A percentile compares a stretch with the other conserved stretches of the same genome.
Evolutionary conservation across 2,329 filamentous ascomycete species (phyloP).

Genomic region (Diplocarpon rosae): DNA sequence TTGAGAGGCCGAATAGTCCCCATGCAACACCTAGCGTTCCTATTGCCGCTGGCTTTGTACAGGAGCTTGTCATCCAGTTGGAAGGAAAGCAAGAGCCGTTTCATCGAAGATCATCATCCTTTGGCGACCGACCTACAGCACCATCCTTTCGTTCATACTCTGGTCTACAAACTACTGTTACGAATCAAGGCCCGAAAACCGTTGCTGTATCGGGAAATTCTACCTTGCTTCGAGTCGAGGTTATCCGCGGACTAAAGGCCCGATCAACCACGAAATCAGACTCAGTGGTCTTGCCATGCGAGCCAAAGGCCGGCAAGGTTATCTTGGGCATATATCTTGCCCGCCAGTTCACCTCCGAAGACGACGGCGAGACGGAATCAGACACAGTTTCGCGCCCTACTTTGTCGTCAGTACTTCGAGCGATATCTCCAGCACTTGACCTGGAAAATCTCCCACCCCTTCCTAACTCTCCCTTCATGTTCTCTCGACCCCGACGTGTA

Average conservation of each 20-base stretch:
- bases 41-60: conserved; percentile 1
- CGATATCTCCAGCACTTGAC: neutral
- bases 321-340: neutral
- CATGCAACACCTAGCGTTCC: conserved; percentile 1
- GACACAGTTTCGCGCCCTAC: neutral
- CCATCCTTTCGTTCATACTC: neutral
- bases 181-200: neutral
- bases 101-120: conserved; percentile 3
- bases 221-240: neutral
- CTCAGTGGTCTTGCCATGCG: neutral
- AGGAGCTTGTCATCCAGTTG: neutral
- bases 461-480: conserved; percentile 3
- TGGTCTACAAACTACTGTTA: neutral
- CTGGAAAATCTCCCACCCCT: conserved; percentile 6
- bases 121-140: neutral
- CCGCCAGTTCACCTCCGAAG: neutral
- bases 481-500: neutral
- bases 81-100: neutral
- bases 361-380: neutral
- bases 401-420: neutral
- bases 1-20: conserved; percentile 1
- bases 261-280: neutral
- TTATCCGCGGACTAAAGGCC: neutral
- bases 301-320: neutral
- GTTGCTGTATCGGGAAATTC: neutral